Base-by-base conservation (phyloP, 345 rosid genomes). In the Eutrema heterophyllum region DNA sequence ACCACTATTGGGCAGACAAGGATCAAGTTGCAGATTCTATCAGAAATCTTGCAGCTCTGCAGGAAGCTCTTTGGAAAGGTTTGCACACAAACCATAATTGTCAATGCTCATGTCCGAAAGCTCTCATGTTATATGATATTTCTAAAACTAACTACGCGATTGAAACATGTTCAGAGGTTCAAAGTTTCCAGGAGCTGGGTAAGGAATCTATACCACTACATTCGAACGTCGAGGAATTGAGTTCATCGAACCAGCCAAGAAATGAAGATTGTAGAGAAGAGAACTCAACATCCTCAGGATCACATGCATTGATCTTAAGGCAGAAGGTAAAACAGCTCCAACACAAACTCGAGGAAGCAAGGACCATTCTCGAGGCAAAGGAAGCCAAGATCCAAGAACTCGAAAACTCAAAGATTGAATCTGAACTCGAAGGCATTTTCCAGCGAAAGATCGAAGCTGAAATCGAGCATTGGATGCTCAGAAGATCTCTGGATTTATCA, bases 1-100 rank as follows among this genome's bases (percentile, higher is more conserved):
- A 67, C 39, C 67, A 6, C 32, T 70, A 67, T 24, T 67, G 82
- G 50, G 61, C 52, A 68, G 85, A 85, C 68, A 79, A 50, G 38
- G 96, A 91, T 84, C 87, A 84, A 18, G 72, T 91, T 40, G 81
- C 79, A 18, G 81, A 84, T 68, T 89, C 91, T 41, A 59, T 91
- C 68, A 72, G 55, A 12, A 46, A 77, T 16, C 89, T 94, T 73
- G 85, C 86, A 56, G 80, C 84, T 53, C 83, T 83, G 58, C 91
- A 94, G 68, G 92, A 88, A 78, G 89, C 85, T 45, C 88, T 91
- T 50, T 84, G 84, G 80, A 88, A 78, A 71, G 96, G 95, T 86
- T 44, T 60, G 82, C 12, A 45, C 43, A n/a, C 72, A 18, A 18
- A 53, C 18, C 46, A 63, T 62, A 5, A 2, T 40, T 40, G 11